Evolutionary conservation across 23 red algal genomes (phyloP), one percentile per base, ranked within the genome.

Genomic region (Agarophyton chilense): DNA sequence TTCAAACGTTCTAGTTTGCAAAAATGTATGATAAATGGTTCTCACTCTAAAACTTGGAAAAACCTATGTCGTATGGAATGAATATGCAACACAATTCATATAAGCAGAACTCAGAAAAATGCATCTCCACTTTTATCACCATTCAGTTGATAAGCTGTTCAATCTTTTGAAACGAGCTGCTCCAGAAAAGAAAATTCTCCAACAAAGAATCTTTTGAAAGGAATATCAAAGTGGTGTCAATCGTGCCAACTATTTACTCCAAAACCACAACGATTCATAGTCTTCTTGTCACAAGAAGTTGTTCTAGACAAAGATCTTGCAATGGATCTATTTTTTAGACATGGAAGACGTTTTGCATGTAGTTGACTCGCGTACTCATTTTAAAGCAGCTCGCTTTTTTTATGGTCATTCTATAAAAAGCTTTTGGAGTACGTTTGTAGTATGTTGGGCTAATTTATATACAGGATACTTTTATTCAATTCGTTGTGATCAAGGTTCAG

Each of bases 51-150:
- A 78, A 35, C 4, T 33, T 9, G 45, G 73, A 10, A 31, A 78
- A 5, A 33, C 50, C 6, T 78, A 45, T 51, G 3, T 78, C 28
- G 36, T 13, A 6, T 51, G 3, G 42, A 26, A 51, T 10, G 31
- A 39, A 17, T 14, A 10, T 14, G 2, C 4, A 8, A 78, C 45
- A 4, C 22, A 49, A 10, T 78, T 51, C 22, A 51, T 3, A 12
- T 19, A 46, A 24, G n/a, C 5, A 2, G 55, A 65, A 41, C 79
- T 83, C 8, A 53, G 36, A 29, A 1, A 19, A 45, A 2, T 61
- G 1, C 79, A 83, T 50, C 11, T 49, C 6, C 11, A 67, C 79
- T 67, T 83, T 35, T 83, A 25, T n/a, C 79, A 83, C 55, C 79
- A 53, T 2, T 38, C 49, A 0, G 79, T 35, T 10, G 17, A 83